Conservation (phyloP, 768 basidiomycete species). For the Hebeloma cylindrosporum region DNA sequence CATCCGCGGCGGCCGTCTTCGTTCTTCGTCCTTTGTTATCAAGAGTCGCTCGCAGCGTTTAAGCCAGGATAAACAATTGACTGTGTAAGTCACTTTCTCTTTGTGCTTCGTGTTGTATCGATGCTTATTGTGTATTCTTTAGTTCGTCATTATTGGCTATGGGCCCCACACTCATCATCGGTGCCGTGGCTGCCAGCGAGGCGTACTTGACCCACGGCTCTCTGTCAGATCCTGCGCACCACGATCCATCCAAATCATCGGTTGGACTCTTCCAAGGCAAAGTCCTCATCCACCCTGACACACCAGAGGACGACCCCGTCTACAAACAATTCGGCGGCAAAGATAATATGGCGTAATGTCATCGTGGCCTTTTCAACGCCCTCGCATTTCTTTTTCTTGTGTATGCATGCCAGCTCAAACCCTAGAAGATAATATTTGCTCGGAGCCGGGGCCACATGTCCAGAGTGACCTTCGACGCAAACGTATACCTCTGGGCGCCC, state of each 20-base stretch:
- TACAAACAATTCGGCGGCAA: constrained; percentile 29
- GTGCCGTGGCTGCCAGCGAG: constrained; percentile 63
- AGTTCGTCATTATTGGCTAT: constrained; percentile 50
- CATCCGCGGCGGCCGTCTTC: constrained; percentile 85
- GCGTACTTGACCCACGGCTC: constrained; percentile 58
- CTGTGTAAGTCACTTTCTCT: constrained; percentile 34
- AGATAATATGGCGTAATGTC: constrained; percentile 26
- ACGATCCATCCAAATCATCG: constrained; percentile 78
- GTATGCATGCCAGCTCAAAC: background rate
- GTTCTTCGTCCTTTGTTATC: constrained; percentile 81
- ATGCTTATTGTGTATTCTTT: constrained; percentile 12
- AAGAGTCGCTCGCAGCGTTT: constrained; percentile 71
- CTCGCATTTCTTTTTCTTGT: background rate
- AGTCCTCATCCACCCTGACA: constrained; percentile 87
- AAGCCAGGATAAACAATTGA: constrained; percentile 50
- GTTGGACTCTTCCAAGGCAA: constrained; percentile 84
- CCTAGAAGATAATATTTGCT: no score
- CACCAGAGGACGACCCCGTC: constrained; percentile 62
- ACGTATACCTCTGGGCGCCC: constrained; percentile 4
- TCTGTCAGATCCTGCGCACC: constrained; percentile 71
- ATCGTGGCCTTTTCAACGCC: background rate
- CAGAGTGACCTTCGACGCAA: background rate
- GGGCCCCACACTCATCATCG: constrained; percentile 44
- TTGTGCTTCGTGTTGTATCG: background rate
- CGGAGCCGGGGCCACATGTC: no score